phyloP scores from a whole-genome alignment of 2,329 filamentous ascomycete genomes.

The Chaetomiaceae sp. region DNA sequence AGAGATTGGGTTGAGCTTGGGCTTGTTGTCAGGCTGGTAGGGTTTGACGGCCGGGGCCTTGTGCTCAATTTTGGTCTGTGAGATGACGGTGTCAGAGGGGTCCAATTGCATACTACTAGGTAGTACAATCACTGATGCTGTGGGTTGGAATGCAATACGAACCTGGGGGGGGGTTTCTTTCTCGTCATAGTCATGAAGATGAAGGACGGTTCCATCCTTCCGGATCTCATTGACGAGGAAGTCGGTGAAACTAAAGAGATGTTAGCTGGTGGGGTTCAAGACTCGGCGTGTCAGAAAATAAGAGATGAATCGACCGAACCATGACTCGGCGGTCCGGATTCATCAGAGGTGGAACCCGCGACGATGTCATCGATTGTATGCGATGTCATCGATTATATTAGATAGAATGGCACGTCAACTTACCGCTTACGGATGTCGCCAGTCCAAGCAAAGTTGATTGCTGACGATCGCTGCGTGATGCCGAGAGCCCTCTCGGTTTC shows the following conservation, averaged over 20 bases:
- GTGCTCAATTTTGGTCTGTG: slow-evolving; percentile 1
- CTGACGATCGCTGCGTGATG: slow-evolving; percentile 39
- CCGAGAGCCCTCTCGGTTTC: slow-evolving; percentile 37
- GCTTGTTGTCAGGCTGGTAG: slow-evolving; percentile 16
- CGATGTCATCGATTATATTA: neutral
- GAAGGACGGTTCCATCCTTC: slow-evolving; percentile 69
- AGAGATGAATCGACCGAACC: too few species aligned
- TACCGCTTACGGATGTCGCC: slow-evolving; percentile 44
- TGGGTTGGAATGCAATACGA: too few species aligned
- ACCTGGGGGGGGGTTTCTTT: slow-evolving; percentile 13
- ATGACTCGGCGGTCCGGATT: too few species aligned
- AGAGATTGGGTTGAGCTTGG: slow-evolving; percentile 24
- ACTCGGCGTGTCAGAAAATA: too few species aligned
- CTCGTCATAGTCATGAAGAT: slow-evolving; percentile 47
- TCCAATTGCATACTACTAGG: neutral
- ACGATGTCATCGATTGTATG: too few species aligned
- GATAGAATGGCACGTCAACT: slow-evolving; percentile 5
- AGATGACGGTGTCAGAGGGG: slow-evolving; percentile 2
- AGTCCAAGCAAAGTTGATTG: slow-evolving; percentile 39
- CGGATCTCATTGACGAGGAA: slow-evolving; percentile 89
- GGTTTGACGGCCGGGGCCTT: slow-evolving; percentile 1
- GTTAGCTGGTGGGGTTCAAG: slow-evolving; percentile 9
- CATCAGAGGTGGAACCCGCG: too few species aligned
- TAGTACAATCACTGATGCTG: too few species aligned
- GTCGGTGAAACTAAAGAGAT: slow-evolving; percentile 68